Base-by-base conservation (phyloP, 371 early-diverging fungal genomes). In the Mortierella sp. region DNA sequence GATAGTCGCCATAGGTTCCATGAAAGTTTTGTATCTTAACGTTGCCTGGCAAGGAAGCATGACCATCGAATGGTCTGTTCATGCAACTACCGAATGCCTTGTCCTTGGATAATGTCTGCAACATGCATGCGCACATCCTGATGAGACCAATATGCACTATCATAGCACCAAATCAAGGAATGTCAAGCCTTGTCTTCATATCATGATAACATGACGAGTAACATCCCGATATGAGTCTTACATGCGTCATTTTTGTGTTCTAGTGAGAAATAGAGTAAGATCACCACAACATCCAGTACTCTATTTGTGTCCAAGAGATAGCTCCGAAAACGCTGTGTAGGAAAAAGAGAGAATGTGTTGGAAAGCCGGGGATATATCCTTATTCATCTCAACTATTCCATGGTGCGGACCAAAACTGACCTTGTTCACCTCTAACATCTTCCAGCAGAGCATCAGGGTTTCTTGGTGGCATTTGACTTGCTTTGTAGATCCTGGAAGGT, bases 361-460 rank as follows among this genome's bases (percentile, higher is more conserved):
- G 34, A 34, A 7, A 7, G 34, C 10, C 10, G 34, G 7, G 34
- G 34, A n/a, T n/a, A n/a, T n/a, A n/a, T 34, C 34, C 34, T 34
- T 10, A 10, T 34, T 34, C 7, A 10, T 34, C 34, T 34, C 34
- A 4, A n/a, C n/a, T n/a, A n/a, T n/a, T n/a, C n/a, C n/a, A n/a
- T n/a, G n/a, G n/a, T n/a, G n/a, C n/a, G n/a, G n/a, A n/a, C n/a
- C n/a, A 24, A 40, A 9, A 27, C 34, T 34, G 4, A 91, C 92
- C 80, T 87, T 82, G 67, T 95, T 96, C 55, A 81, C 78, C 54
- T 94, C 93, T 47, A 94, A 57, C 12, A 93, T 71, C 69, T 88
- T 85, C 96, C 96, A 96, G 52, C 93, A 90, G 21, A 95, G 77
- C 89, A 94, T 92, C 67, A 94, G 78, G 7, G 90, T 88, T 69